Evolutionary conservation across 768 basidiomycete species (phyloP).

Genomic region (Erythrobasidium yunnanense): DNA sequence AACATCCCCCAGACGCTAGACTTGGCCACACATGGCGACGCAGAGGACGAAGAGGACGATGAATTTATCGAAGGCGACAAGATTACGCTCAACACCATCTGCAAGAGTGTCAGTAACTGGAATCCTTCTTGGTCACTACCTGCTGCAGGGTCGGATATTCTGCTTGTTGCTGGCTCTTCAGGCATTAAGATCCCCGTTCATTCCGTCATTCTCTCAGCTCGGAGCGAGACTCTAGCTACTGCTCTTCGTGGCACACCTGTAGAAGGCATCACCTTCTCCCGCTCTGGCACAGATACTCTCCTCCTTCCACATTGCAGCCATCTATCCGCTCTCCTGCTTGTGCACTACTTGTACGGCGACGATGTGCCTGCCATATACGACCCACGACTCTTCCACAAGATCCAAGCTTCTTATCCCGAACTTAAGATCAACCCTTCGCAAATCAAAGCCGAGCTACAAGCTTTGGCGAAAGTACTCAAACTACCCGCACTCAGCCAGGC

Average conservation of each 20-base stretch:
- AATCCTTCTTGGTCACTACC: conserved; percentile 29
- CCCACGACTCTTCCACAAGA: conserved; percentile 49
- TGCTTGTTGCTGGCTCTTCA: conserved; percentile 47
- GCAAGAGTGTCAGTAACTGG: conserved; percentile 36
- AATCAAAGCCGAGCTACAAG: conserved; percentile 56
- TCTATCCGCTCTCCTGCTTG: conserved; percentile 59
- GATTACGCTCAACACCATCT: conserved; percentile 26
- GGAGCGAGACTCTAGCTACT: conserved; percentile 49
- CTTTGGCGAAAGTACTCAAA: conserved; percentile 52
- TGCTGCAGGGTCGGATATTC: conserved; percentile 53
- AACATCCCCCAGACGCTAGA: too few relatives aligned
- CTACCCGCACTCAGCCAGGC: conserved; percentile 51
- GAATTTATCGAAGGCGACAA: conserved; percentile 47
- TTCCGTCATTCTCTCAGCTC: conserved; percentile 54
- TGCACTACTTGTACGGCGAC: conserved; percentile 83
- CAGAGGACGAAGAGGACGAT: conserved; percentile 33
- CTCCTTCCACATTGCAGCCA: conserved; percentile 53
- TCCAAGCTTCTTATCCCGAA: conserved; percentile 44
- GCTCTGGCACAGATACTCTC: conserved; percentile 19
- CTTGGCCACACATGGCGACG: too few relatives aligned
- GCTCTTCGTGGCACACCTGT: conserved; percentile 38
- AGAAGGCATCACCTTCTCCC: conserved; percentile 1
- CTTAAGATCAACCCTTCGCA: conserved; percentile 43
- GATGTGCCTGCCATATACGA: conserved; percentile 76
- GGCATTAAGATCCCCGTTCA: conserved; percentile 52